phyloP scores from a whole-genome alignment of 2,329 filamentous ascomycete genomes.

The Coniella lustricola region DNA sequence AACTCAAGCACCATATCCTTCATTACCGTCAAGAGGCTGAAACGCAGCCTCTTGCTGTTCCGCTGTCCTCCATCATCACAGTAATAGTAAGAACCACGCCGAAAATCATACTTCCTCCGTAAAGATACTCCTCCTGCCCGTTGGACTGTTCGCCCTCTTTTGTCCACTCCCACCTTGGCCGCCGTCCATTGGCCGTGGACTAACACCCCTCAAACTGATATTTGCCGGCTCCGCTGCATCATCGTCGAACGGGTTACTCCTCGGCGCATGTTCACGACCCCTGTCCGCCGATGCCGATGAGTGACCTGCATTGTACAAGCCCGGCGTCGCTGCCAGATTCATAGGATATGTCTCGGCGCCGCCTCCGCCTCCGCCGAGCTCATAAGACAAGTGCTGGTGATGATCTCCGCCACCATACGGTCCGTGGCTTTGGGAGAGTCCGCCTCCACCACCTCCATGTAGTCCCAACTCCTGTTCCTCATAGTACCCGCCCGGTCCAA shows the following conservation, averaged over 20 bases:
- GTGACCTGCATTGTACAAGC: slow-evolving; percentile 19
- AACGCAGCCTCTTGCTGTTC: no score
- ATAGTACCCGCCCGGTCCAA: slow-evolving; percentile 57
- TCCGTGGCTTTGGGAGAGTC: slow-evolving; percentile 30
- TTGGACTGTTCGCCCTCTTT: slow-evolving; percentile 45
- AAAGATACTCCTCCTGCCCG: slow-evolving; percentile 63
- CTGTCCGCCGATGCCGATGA: slow-evolving; percentile 22
- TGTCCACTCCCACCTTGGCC: slow-evolving; percentile 26
- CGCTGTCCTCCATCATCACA: no score
- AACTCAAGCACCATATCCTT: no score
- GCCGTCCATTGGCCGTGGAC: slow-evolving; percentile 64
- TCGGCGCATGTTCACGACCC: slow-evolving; percentile 35
- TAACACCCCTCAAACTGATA: slow-evolving; percentile 61
- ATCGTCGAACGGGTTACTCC: slow-evolving; percentile 65
- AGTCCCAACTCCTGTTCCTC: slow-evolving; percentile 69
- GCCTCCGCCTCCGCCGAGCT: slow-evolving; percentile 24
- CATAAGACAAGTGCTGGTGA: no score
- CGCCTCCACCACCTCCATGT: slow-evolving; percentile 48
- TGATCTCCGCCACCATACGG: slow-evolving; percentile 25
- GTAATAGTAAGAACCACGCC: no score
- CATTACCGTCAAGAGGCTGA: no score
- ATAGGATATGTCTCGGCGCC: slow-evolving; percentile 36
- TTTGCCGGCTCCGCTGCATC: slow-evolving; percentile 53
- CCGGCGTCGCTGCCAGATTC: slow-evolving; percentile 36
- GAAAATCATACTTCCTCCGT: slow-evolving; percentile 55